Percentiles rank a stretch among this genome's conserved stretches.
These are phyloP conservation scores for Rhynchosporium secalis DNA, from an alignment of 2,329 filamentous ascomycete species.

Conservation along the genomic window DNA sequence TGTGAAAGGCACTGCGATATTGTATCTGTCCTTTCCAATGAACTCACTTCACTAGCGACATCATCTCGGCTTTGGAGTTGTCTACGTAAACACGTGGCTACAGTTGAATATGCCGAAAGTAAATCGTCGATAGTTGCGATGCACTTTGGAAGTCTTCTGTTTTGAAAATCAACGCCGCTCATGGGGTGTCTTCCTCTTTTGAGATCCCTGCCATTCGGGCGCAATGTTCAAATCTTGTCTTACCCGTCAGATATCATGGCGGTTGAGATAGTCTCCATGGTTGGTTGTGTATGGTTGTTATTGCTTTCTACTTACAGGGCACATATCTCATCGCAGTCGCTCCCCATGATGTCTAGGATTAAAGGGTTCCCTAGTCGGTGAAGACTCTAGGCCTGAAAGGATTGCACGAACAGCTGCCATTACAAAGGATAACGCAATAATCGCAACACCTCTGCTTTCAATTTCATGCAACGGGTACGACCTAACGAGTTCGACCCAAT, in stretches of 20 bases:
- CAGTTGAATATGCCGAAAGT: background rate
- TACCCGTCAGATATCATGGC: background rate
- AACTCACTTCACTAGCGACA: background rate
- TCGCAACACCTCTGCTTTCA: slow-evolving; percentile 8
- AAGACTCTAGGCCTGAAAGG: background rate
- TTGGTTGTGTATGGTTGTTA: background rate
- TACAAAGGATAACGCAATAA: slow-evolving; percentile 6
- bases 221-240: too few relatives aligned
- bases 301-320: too few relatives aligned
- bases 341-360: background rate
- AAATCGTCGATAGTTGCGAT: background rate
- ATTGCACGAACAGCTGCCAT: background rate
- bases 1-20: background rate
- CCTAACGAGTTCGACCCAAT: background rate
- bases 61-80: background rate
- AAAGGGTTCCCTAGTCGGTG: background rate
- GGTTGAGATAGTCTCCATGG: background rate
- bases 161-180: background rate
- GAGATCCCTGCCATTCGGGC: background rate
- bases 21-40: background rate
- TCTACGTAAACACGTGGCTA: background rate
- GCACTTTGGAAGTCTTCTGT: slow-evolving; percentile 1
- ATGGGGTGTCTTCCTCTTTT: background rate
- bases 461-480: slow-evolving; percentile 1
- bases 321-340: background rate